Evolutionary conservation across 31 red algal genomes (phyloP).

Genomic region (Porphyra umbilicalis): DNA sequence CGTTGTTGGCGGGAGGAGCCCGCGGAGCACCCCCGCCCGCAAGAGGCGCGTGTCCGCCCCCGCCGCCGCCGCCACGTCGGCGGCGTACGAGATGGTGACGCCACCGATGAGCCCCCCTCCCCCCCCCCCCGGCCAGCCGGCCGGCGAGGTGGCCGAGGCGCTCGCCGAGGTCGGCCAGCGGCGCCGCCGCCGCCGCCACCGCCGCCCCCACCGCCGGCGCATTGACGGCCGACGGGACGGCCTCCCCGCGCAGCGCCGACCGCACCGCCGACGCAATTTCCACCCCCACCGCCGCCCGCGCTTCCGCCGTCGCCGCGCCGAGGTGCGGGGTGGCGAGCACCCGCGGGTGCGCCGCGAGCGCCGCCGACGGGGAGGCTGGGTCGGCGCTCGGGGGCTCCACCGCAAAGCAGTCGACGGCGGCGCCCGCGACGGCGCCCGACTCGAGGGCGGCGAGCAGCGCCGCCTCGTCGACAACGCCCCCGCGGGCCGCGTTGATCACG

Average conservation of each 20-base stretch:
- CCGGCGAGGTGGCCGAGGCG: not conserved
- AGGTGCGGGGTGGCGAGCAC: constrained; percentile 49
- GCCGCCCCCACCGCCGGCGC: not conserved
- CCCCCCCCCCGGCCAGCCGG: not conserved
- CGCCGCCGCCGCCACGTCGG: not conserved
- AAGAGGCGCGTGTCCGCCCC: constrained; percentile 15
- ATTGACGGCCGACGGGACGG: not conserved
- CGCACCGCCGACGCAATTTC: constrained; percentile 23
- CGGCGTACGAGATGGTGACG: not conserved
- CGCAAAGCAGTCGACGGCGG: constrained; percentile 34
- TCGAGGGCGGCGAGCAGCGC: constrained; percentile 29
- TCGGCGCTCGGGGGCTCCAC: constrained; percentile 23
- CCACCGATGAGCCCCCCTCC: no score
- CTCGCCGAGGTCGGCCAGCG: not conserved
- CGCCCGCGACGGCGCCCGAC: constrained; percentile 9
- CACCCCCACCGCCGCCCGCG: constrained; percentile 29
- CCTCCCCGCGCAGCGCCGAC: constrained; percentile 16
- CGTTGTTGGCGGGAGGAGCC: constrained; percentile 1
- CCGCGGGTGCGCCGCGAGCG: constrained; percentile 17
- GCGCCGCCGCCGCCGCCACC: not conserved
- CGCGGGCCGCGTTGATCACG: constrained; percentile 35
- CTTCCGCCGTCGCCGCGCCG: constrained; percentile 40
- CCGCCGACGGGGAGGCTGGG: constrained; percentile 8
- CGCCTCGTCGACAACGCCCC: constrained; percentile 36
- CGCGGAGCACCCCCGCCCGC: constrained; percentile 13